Evolutionary conservation across 2,329 filamentous ascomycete genomes (phyloP).

Genomic region (Scortechinia acanthostroma): DNA sequence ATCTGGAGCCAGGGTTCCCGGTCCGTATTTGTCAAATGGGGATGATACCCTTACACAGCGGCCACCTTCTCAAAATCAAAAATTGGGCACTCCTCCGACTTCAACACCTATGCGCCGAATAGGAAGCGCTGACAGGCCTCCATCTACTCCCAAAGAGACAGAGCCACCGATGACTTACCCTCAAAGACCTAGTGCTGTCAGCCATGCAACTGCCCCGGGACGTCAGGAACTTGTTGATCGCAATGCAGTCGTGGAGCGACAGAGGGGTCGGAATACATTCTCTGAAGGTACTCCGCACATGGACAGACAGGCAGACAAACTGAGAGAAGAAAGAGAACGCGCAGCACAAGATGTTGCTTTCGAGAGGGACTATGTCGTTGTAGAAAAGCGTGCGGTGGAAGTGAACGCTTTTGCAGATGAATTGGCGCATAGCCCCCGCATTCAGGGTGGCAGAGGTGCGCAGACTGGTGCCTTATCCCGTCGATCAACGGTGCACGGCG

Average conservation of each 20-base stretch:
- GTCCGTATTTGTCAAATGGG: neutral
- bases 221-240: constrained; percentile 24
- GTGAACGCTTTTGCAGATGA: constrained; percentile 97
- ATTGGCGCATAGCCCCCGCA: constrained; percentile 68
- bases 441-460: neutral
- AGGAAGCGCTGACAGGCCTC: constrained; percentile 20
- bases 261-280: neutral
- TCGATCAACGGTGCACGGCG: neutral
- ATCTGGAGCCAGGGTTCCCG: neutral
- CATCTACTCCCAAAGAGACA: constrained; percentile 14
- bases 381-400: constrained; percentile 90
- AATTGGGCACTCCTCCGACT: neutral
- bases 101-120: constrained; percentile 17
- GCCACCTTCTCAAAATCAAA: neutral
- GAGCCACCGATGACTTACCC: constrained; percentile 13
- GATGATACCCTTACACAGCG: neutral
- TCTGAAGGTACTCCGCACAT: neutral
- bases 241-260: neutral
- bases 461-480: neutral
- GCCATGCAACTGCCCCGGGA: constrained; percentile 25
- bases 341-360: constrained; percentile 82
- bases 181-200: constrained; percentile 20
- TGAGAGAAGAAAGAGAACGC: constrained; percentile 46
- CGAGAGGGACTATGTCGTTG: constrained; percentile 88
- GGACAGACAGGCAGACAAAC: neutral